A percentile compares a stretch with the other conserved stretches of the same genome.
phyloP scores from a whole-genome alignment of 1,284 basidiomycete species.

The Pseudozyma sp. region DNA sequence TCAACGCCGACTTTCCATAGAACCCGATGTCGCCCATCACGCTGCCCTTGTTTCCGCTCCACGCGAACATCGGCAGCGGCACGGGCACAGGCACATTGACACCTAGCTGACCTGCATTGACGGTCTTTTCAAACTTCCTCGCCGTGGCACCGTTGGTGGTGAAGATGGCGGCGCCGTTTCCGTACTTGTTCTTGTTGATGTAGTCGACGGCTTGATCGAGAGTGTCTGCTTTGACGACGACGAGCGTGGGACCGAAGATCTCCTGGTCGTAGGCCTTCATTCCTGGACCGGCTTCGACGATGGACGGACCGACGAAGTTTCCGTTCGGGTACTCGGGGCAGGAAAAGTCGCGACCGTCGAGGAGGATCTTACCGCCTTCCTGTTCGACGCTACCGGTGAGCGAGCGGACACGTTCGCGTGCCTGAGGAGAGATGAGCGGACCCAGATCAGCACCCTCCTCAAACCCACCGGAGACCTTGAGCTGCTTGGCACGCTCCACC shows the following conservation, averaged over 20 bases:
- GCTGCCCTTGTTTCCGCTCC: conserved; percentile 90
- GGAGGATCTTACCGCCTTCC: conserved; percentile 86
- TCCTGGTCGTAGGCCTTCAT: conserved; percentile 87
- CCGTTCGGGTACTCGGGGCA: conserved; percentile 86
- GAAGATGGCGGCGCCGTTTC: conserved; percentile 96
- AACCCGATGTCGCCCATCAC: conserved; percentile 76
- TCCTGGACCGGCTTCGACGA: conserved; percentile 82
- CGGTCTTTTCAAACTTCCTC: conserved; percentile 87
- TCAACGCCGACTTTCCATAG: conserved; percentile 59
- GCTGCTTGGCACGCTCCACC: conserved; percentile 81
- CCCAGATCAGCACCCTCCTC: conserved; percentile 90
- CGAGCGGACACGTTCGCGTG: conserved; percentile 81
- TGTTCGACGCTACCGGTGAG: conserved; percentile 82
- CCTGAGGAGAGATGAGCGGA: conserved; percentile 89
- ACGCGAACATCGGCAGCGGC: conserved; percentile 87
- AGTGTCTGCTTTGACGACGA: conserved; percentile 82
- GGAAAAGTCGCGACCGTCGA: conserved; percentile 82
- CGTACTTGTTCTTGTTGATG: conserved; percentile 64
- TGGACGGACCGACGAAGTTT: conserved; percentile 94
- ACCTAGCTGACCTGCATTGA: conserved; percentile 84
- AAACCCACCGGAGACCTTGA: conserved; percentile 90
- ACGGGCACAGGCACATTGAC: conserved; percentile 89
- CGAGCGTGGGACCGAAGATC: conserved; percentile 92
- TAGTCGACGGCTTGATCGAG: conserved; percentile 84
- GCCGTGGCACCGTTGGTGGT: conserved; percentile 96